Evolutionary conservation across 148 eudicot genomes (phyloP).

Genomic region (Dianthus caryophyllus): DNA sequence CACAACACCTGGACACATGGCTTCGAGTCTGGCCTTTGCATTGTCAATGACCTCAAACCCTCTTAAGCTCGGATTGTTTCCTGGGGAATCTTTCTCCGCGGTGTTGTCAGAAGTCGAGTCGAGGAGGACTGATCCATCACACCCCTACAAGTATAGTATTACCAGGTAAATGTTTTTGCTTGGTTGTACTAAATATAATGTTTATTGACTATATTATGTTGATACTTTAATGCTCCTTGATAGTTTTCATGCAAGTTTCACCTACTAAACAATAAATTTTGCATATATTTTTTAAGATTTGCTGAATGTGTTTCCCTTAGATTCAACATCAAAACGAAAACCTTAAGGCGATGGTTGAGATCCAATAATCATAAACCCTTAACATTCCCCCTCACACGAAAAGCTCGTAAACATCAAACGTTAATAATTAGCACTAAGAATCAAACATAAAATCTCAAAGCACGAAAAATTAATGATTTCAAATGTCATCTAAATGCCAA

Average conservation of each 20-base stretch:
- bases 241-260: constrained; percentile 1
- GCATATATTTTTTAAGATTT: no score
- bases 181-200: neutral
- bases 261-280: neutral
- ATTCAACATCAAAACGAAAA: no score
- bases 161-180: neutral
- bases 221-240: neutral
- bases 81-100: constrained; percentile 83
- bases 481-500: no score
- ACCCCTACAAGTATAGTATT: constrained; percentile 43
- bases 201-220: neutral
- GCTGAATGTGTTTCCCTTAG: no score
- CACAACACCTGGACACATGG: constrained; percentile 52
- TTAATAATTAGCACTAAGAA: no score
- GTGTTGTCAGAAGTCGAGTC: constrained; percentile 59
- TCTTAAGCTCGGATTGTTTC: constrained; percentile 64
- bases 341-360: no score
- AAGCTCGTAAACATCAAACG: no score
- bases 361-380: no score
- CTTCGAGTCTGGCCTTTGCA: constrained; percentile 66
- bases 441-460: no score
- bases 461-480: no score
- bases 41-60: constrained; percentile 80
- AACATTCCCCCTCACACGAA: no score
- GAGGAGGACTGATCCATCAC: constrained; percentile 85